Evolutionary conservation across 768 basidiomycete genomes (phyloP).

Genomic region (Podaxis carcinomalis): DNA sequence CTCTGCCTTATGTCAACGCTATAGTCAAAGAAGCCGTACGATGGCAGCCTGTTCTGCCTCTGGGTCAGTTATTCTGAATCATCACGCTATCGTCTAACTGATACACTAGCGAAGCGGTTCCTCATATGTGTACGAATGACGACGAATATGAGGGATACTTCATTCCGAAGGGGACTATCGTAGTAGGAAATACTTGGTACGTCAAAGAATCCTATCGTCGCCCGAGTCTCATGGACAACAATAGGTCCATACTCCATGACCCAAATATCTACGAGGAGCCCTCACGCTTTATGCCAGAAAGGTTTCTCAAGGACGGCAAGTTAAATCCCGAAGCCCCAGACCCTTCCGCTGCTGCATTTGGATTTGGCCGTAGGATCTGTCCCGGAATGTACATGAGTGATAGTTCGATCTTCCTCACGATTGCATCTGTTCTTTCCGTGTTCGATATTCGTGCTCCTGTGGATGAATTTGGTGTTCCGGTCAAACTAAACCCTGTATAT

Average conservation of each 20-base stretch:
- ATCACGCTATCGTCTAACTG: neutral
- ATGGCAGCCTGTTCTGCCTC: conserved; percentile 17
- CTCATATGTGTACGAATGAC: conserved; percentile 10
- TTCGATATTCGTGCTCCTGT: conserved; percentile 1
- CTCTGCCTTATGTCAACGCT: conserved; percentile 33
- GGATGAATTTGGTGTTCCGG: conserved; percentile 4
- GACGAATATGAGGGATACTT: conserved; percentile 16
- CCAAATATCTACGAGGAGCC: conserved; percentile 5
- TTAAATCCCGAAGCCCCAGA: conserved; percentile 8
- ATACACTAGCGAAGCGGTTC: neutral
- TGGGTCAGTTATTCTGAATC: conserved; percentile 2
- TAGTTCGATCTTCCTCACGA: conserved; percentile 9
- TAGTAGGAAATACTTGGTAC: conserved; percentile 13
- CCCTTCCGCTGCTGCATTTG: conserved; percentile 10
- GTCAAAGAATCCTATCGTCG: neutral
- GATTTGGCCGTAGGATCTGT: conserved; percentile 16
- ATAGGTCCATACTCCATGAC: conserved; percentile 13
- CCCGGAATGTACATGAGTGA: conserved; percentile 16
- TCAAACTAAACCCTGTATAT: neutral
- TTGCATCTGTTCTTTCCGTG: conserved; percentile 10
- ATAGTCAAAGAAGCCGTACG: conserved; percentile 27
- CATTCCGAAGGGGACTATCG: conserved; percentile 15
- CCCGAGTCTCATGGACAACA: too few relatives aligned
- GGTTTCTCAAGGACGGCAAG: conserved; percentile 13
- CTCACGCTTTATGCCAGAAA: conserved; percentile 7